Evolutionary conservation across 768 basidiomycete species (phyloP), one percentile per base, ranked within the genome.

Genomic region (Tylopilus felleus): DNA sequence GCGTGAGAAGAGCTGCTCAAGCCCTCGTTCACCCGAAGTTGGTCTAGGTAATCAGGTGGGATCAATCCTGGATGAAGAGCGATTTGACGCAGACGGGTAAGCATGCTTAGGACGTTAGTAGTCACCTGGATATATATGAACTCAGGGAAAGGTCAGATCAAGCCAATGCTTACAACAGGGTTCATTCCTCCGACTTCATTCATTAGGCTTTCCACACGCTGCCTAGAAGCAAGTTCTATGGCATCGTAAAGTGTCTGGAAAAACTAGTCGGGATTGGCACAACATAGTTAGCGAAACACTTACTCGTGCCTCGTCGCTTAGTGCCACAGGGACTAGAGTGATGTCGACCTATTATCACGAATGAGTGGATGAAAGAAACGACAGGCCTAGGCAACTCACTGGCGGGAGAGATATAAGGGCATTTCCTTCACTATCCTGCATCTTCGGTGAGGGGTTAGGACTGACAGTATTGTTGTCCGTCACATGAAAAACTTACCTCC

Each of bases 1-100:
- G 33, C 6, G 5, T 42, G 57, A 5, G 58, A 39, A 38, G 61
- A 56, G 39, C 69, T 60, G 39, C 69, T 60, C 2, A 70, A 65
- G 25, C 69, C 69, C 4, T 65, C 70, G 4, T 31, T 57, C 16
- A 46, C 41, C 33, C 73, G 73, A 42, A 92, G 75, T 56, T 86
- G 77, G 39, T 88, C 82, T 12, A 91, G 65, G 62, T 92, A 94
- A 56, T 83, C 76, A 8, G 72, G 57, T 5, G 92, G 92, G 46
- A 92, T 73, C 23, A 95, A 76, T 2, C 81, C 83, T 0, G 91
- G 88, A 63, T 94, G 90, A 23, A 93, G 79, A 17, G 80, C 86
- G 19, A 93, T 73, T 69, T 95, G 93, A 28, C 92, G 82, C 67
- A 95, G 75, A 17, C 93, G 86, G 8, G 90, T 93, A n/a, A 93